phyloP scores from a whole-genome alignment of 768 basidiomycete genomes.

The Suillus occidentalis region DNA sequence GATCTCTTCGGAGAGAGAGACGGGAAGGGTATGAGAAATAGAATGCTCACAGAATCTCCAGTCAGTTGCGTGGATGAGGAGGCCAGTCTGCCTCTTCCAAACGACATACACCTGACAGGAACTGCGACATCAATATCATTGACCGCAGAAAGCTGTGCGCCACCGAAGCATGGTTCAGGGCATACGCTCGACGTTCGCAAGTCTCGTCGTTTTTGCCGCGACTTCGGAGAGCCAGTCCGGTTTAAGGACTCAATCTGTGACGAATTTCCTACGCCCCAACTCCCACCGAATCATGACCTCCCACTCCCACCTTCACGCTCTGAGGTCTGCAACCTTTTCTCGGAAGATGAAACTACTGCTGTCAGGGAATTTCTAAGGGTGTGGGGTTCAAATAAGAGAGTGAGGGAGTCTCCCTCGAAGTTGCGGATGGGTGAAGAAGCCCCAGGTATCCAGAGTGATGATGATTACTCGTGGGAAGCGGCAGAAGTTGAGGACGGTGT shows the following conservation, averaged over 20 bases:
- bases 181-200: not conserved
- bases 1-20: constrained; percentile 1
- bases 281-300: not conserved
- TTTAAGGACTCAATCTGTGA: not conserved
- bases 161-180: not conserved
- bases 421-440: constrained; percentile 4
- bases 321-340: constrained; percentile 1
- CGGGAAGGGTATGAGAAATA: not conserved
- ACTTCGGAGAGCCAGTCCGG: constrained; percentile 3
- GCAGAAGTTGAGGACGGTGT: constrained; percentile 5
- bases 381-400: constrained; percentile 12
- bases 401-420: constrained; percentile 14
- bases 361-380: constrained; percentile 18
- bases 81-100: not conserved
- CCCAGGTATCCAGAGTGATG: not conserved
- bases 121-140: not conserved
- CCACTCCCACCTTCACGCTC: constrained; percentile 6
- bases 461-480: constrained; percentile 20
- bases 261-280: not conserved
- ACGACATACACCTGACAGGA: not conserved
- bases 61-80: not conserved
- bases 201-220: constrained; percentile 13
- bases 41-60: not conserved
- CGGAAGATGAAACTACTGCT: constrained; percentile 17
- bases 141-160: not conserved